These are phyloP conservation scores for Daldinia grandis DNA, from an alignment of 495 filamentous ascomycete genomes.

Conservation along the genomic window DNA sequence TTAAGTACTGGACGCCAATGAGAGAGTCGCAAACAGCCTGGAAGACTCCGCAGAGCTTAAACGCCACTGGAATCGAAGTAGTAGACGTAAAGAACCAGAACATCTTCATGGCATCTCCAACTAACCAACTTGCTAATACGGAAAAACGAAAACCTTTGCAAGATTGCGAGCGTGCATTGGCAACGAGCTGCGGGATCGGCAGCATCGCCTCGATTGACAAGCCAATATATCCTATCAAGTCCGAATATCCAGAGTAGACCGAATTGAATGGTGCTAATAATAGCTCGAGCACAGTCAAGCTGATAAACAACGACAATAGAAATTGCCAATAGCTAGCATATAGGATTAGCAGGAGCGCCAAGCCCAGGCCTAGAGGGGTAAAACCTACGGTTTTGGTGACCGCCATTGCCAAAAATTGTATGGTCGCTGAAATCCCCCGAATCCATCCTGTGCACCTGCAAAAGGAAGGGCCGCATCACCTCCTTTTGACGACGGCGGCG, in stretches of 20 bases:
- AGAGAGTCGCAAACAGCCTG: constrained; percentile 86
- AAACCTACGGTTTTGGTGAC: constrained; percentile 71
- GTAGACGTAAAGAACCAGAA: constrained; percentile 85
- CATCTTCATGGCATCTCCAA: constrained; percentile 96
- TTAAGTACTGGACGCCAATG: constrained; percentile 84
- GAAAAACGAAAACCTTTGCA: constrained; percentile 91
- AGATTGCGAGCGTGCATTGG: constrained; percentile 78
- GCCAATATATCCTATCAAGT: constrained; percentile 80
- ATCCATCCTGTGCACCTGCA: constrained; percentile 61
- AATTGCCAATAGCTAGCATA: constrained; percentile 84
- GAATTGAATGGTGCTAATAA: constrained; percentile 68
- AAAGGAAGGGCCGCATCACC: constrained; percentile 65
- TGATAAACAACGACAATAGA: constrained; percentile 72
- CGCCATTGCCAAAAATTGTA: constrained; percentile 97
- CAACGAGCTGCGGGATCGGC: constrained; percentile 86
- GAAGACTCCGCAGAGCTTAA: constrained; percentile 92
- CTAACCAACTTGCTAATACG: constrained; percentile 85
- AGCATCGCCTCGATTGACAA: constrained; percentile 89
- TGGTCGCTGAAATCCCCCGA: constrained; percentile 66
- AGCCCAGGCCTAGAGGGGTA: not conserved
- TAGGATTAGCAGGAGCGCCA: constrained; percentile 15
- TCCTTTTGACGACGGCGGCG: constrained; percentile 65
- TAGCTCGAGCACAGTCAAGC: constrained; percentile 73
- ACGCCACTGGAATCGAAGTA: constrained; percentile 80
- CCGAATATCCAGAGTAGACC: constrained; percentile 71